Percentiles rank a stretch among this genome's conserved stretches.
These are phyloP conservation scores for Asterophora lycoperdoides DNA, from an alignment of 768 basidiomycete species.

Conservation along the genomic window DNA sequence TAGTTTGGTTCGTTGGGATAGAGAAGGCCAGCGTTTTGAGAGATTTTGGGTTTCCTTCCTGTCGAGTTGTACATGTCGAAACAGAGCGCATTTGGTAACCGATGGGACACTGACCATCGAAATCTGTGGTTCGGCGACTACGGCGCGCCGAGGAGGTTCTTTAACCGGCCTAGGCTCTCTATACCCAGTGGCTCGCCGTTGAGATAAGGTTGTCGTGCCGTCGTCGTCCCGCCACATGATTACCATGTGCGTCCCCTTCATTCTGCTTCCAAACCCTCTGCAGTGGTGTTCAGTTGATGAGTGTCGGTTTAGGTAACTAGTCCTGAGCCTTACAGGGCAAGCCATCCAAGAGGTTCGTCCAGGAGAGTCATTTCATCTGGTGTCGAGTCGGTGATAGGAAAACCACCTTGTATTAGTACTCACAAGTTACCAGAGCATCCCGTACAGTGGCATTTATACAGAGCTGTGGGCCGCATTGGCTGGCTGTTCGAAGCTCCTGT, in stretches of 20 bases:
- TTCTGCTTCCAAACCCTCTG: conserved; percentile 48
- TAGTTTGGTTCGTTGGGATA: conserved; percentile 35
- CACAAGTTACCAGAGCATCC: conserved; percentile 41
- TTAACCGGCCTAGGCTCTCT: conserved; percentile 41
- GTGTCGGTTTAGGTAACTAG: conserved; percentile 2
- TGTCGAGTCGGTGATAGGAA: not conserved
- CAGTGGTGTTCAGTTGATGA: not conserved
- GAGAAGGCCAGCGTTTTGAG: conserved; percentile 39
- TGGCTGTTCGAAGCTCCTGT: conserved; percentile 37
- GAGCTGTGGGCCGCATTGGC: conserved; percentile 37
- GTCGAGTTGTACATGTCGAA: not conserved
- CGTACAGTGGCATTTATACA: conserved; percentile 47
- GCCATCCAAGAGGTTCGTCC: conserved; percentile 43
- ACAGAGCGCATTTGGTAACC: not conserved
- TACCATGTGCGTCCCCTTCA: conserved; percentile 52
- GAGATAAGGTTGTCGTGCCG: conserved; percentile 53
- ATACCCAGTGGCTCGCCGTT: conserved; percentile 46
- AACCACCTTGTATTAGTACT: conserved; percentile 16
- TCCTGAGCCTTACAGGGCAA: conserved; percentile 40
- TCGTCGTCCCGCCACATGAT: conserved; percentile 50
- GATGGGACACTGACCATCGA: conserved; percentile 25
- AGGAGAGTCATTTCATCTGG: conserved; percentile 44
- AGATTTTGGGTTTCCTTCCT: conserved; percentile 28
- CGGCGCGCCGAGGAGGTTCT: conserved; percentile 45
- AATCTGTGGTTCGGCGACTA: conserved; percentile 29